Evolutionary conservation across 768 basidiomycete genomes (phyloP), one percentile per base, ranked within the genome.

Genomic region (Artomyces pyxidatus): DNA sequence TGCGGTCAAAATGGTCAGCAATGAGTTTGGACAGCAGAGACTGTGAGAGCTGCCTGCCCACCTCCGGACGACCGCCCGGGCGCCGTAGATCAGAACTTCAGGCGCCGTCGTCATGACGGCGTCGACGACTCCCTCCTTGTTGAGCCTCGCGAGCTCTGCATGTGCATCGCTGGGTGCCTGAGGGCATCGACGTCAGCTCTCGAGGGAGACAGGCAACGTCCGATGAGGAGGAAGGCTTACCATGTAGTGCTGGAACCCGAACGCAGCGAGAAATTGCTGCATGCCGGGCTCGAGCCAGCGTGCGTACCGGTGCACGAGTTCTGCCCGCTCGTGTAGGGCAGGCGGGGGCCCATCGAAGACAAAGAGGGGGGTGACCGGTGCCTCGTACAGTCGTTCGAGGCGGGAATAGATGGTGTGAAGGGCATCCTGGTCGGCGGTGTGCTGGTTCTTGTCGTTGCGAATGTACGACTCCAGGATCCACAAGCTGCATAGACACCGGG

Each of bases 121-220:
- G 56, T 74, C 72, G 40, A 73, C 65, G 45, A 62, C 57, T 28
- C 68, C 68, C 52, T 59, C 56, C 6, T 59, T 44, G 40, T 65
- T 67, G 60, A 74, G 64, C 6, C 61, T 53, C 1, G 71, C 71
- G 7, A 74, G 58, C 50, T 73, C 70, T 1, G 72, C 72, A 42
- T 72, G 71, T 2, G 72, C 72, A 53, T 73, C 71, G 25, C 71
- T 72, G 9, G 72, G 72, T 3, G 72, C 72, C 71, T 70, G 42
- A 16, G 30, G 8, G 30, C 8, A 16, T 32, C 30, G 16, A 32
- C 16, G 30, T 32, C 30, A 32, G 8, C 9, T 32, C 9, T 32
- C 16, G 30, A 8, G 30, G 8, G 30, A 8, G 16, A 16, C 30
- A 32, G 16, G 16, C 8, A 16, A 8, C 16, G 30, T 16, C 30